phyloP scores from a whole-genome alignment of 106 monocot genomes.

The Dendrobium officinale region DNA sequence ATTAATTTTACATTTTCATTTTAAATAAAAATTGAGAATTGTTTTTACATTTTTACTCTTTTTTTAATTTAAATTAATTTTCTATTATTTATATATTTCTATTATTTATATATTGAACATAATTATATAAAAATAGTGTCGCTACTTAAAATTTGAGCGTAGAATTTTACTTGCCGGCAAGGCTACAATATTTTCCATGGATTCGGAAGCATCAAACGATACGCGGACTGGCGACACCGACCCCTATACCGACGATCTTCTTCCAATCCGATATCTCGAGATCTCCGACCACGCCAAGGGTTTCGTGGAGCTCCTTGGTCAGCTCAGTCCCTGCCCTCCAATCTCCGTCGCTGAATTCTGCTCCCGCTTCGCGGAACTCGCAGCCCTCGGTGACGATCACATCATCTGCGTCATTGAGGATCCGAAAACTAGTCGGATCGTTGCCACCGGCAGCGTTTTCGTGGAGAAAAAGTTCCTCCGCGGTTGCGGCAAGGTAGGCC shows the following conservation, averaged over 20 bases:
- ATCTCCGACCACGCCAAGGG: slow-evolving; percentile 51
- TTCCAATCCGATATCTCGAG: slow-evolving; percentile 56
- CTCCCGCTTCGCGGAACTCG: slow-evolving; percentile 53
- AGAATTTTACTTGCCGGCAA: too few species aligned
- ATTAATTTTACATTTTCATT: too few species aligned
- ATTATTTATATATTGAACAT: too few species aligned
- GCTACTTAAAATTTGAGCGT: too few species aligned
- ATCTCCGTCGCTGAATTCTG: slow-evolving; percentile 41
- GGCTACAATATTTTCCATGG: neutral
- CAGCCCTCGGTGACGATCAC: slow-evolving; percentile 54
- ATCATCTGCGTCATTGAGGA: slow-evolving; percentile 62
- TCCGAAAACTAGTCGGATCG: slow-evolving; percentile 20
- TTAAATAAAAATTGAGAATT: too few species aligned
- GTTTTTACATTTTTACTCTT: too few species aligned
- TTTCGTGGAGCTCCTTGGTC: slow-evolving; percentile 61
- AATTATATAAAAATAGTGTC: too few species aligned
- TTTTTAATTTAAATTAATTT: too few species aligned
- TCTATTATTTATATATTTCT: too few species aligned
- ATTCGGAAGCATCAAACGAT: neutral
- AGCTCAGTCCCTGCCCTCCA: slow-evolving; percentile 41
- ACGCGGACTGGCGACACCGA: neutral
- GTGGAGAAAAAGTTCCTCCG: slow-evolving; percentile 77
- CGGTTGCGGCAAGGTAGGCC: slow-evolving; percentile 63
- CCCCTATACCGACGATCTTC: neutral
- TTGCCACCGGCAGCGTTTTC: slow-evolving; percentile 74